Evolutionary conservation across 331 rosid genomes (phyloP), one percentile per base, ranked within the genome.

Genomic region (Ulmus americana): DNA sequence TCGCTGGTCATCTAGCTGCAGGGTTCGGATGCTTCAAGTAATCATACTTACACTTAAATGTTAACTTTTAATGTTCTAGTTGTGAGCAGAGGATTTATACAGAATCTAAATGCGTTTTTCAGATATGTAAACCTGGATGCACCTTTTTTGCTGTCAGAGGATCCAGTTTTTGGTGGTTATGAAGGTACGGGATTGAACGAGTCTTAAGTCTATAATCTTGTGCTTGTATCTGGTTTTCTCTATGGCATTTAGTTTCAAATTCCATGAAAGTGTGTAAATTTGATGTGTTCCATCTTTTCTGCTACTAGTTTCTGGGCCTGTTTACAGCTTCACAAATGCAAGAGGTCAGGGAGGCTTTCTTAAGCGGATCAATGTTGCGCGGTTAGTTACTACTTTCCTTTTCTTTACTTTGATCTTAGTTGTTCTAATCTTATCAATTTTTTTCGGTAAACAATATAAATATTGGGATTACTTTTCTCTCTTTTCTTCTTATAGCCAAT

Each of bases 1-100:
- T 71, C 52, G 76, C 76, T 52, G 76, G 76, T 42, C 76, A 71
- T 71, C 38, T 71, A 69, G 70, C 76, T 55, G 68, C 69, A 10
- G 76, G 76, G 35, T 48, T 63, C 55, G 76, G 76, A 43, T 71
- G 76, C 69, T 71, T 71, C 70, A 71, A 63, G 76, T 71, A 71
- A 63, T 11, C 15, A 13, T 70, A 28, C 42, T 51, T 28, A 10
- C 8, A 18, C 6, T 62, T 35, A 7, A 10, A 6, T 12, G 42
- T 22, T 45, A 7, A 13, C 10, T 18, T 12, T 42, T 5, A 43
- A 61, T 18, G 40, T 1, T 42, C 45, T 39, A 7, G 13, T n/a
- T 58, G 44, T 55, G 1, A 7, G 2, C 11, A 59, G 7, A 2
- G 13, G 64, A 28, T 39, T 56, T 68, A n/a, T 15, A 38, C 48